Base-by-base conservation (phyloP, 495 filamentous ascomycete species). In the Aspergillus ostianus region DNA sequence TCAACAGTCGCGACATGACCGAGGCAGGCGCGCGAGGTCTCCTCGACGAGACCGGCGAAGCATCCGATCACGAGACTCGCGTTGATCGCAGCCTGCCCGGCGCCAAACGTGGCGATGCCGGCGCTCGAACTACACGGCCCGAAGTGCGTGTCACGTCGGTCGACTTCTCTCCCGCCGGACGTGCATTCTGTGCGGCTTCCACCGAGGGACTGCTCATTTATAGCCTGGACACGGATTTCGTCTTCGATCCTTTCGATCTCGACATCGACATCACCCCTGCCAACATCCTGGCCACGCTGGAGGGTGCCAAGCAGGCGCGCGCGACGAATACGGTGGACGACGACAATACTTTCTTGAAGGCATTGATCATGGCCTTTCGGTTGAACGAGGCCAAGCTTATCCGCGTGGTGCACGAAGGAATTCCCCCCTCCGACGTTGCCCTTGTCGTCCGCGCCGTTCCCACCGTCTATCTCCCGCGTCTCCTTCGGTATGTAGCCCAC, bases 141-240 rank as follows among this genome's bases (percentile, higher is more conserved):
- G 92, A 93, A 74, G 87, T 98, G 41, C 84, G 91, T n/a, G 92
- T 98, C 8, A 84, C 85, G 17, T 85, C 87, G 12, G 85, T 97
- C 15, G 87, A 87, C 21, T 98, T 98, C 74, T 89, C 90, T 2
- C 93, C 94, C 0, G 89, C 89, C 19, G 93, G 93, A 26, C 86
- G 90, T 27, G 80, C 91, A 4, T 98, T 98, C 77, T 97, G 94
- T 64, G 94, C 94, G 27, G 92, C 95, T 10, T 92, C 89, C 8
- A 98, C 94, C 3, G 94, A 98, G 76, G 94, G 94, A 15, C 78
- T 98, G 29, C 80, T 98, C 51, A 86, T 98, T 60, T 98, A 97
- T 73, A 91, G 88, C 55, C 78, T 98, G 44, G 94, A 98, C 67
- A 87, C 81, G 18, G 81, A 83, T 3, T 80, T 93, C 26, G 68